Base-by-base conservation (phyloP, 805 yeast genomes). In the Starmerella sp. region DNA sequence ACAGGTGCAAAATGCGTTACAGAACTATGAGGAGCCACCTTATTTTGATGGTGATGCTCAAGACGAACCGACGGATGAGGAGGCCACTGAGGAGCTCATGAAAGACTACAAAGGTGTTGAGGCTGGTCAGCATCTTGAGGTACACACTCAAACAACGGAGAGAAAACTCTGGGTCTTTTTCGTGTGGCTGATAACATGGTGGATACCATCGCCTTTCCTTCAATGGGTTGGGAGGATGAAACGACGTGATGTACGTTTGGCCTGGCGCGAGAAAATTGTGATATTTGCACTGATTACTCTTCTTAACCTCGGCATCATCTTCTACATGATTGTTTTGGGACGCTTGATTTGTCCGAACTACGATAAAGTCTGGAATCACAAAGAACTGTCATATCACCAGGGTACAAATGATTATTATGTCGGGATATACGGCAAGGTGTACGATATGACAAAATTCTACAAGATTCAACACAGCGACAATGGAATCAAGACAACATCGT, bases 221-320 rank as follows among this genome's bases (percentile, higher is more conserved):
- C 60, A 57, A 51, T 66, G 61, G 53, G 36, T 70, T 14, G 71
- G 72, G 9, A 61, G 72, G 15, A 73, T 73, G 75, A 65, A 65
- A 48, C 64, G 75, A 9, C 64, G 66, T 4, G 75, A 72, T 32
- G 72, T 73, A 29, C 64, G 75, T 5, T 63, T 71, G 61, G 75
- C 75, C 2, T 72, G 75, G 75, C 63, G 75, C 38, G 75, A 72
- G 53, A 72, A 72, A 57, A 35, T 72, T 3, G 69, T 64, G 2
- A 67, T 72, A 31, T 73, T 71, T 54, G 59, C 63, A 31, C 39
- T 72, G 22, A 72, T 72, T 34, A 54, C 64, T 31, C 57, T 72
- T 17, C 52, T 73, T 46, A 73, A 73, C 52, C 69, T 63, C 0
- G 72, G 65, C 13, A 66, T 72, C 47, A 67, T 71, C n/a, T 72